Evolutionary conservation across 192 early-diverging fungal species (phyloP).

Genomic region (Linnemannia elongata): DNA sequence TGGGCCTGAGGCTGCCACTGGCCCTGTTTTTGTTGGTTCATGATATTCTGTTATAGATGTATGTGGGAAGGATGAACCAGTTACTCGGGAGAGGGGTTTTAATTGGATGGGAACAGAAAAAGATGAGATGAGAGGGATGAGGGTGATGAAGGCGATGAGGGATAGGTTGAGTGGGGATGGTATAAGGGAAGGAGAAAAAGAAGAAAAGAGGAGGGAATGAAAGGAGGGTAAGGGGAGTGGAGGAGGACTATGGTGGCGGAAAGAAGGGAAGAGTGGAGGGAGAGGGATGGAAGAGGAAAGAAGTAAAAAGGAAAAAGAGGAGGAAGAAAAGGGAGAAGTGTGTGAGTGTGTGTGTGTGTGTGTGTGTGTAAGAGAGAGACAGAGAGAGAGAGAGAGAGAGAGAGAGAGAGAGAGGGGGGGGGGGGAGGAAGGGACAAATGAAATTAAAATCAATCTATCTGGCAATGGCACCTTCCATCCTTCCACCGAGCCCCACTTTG

Average conservation of each 20-base stretch:
- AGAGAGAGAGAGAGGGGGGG: neutral
- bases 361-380: neutral
- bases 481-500: neutral
- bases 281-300: neutral
- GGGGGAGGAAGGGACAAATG: neutral
- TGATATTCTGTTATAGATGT: neutral
- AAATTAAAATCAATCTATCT: neutral
- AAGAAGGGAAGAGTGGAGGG: neutral
- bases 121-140: neutral
- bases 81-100: neutral
- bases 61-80: neutral
- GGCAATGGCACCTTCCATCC: neutral
- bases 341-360: too few relatives aligned
- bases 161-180: neutral
- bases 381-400: neutral
- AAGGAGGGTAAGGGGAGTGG: neutral
- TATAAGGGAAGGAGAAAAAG: neutral
- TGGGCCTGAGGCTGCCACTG: conserved; percentile 39
- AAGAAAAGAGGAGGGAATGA: neutral
- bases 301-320: neutral
- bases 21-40: conserved; percentile 17
- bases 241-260: neutral
- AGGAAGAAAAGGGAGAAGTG: neutral
- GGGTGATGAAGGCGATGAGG: neutral
- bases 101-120: neutral